Percentiles rank a stretch among this genome's conserved stretches.
phyloP scores from a whole-genome alignment of 116 monocot genomes.

The Iris pallida region DNA sequence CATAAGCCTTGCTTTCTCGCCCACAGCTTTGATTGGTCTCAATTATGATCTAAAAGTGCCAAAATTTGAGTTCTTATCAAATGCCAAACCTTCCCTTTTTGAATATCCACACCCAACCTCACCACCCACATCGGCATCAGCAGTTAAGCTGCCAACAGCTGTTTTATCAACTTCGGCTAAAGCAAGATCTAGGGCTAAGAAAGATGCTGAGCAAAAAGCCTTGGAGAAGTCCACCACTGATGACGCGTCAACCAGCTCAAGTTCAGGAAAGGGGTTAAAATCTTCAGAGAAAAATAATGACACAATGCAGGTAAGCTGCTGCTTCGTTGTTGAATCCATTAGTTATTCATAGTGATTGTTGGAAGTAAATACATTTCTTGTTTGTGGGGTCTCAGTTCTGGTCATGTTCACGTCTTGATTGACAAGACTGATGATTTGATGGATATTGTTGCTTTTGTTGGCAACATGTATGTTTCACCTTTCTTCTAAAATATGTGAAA shows the following conservation, averaged over 20 bases:
- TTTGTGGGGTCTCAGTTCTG: no score
- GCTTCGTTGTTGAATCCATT: no score
- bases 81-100: conserved; percentile 88
- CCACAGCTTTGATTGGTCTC: conserved; percentile 89
- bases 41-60: conserved; percentile 96
- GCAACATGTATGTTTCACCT: no score
- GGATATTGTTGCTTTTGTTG: no score
- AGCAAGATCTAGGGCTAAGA: conserved; percentile 83
- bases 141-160: conserved; percentile 81
- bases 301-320: conserved; percentile 58
- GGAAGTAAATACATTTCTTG: no score
- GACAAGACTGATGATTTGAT: no score
- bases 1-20: conserved; percentile 88
- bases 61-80: conserved; percentile 87
- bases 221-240: conserved; percentile 35
- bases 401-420: no score
- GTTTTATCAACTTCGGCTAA: conserved; percentile 90
- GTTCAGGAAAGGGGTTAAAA: conserved; percentile 19
- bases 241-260: conserved; percentile 23
- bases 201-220: conserved; percentile 79
- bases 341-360: no score
- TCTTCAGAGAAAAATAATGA: conserved; percentile 54
- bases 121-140: conserved; percentile 60
- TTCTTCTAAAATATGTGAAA: no score
- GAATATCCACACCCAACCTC: conserved; percentile 80